Percentiles rank a stretch among this genome's conserved stretches.
These are phyloP conservation scores for Vicia villosa DNA, from an alignment of 306 rosid genomes.

Conservation along the genomic window DNA sequence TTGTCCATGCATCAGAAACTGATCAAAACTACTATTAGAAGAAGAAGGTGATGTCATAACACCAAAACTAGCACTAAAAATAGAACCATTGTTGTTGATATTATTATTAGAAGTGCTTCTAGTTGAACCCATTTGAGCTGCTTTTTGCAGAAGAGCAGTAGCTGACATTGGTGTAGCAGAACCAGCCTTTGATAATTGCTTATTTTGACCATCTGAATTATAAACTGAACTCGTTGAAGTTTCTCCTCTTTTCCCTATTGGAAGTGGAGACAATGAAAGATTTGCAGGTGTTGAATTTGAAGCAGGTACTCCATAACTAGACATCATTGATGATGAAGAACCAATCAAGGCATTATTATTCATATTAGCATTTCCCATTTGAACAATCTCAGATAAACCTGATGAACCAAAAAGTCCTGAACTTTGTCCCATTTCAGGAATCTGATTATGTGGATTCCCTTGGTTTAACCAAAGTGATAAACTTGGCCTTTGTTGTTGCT, in stretches of 20 bases:
- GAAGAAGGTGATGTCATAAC: conserved; percentile 50
- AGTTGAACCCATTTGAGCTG: conserved; percentile 75
- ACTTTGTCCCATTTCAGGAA: conserved; percentile 45
- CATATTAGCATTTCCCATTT: conserved; percentile 41
- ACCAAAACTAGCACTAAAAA: conserved; percentile 55
- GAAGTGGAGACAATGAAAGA: conserved; percentile 24
- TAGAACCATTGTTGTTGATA: conserved; percentile 40
- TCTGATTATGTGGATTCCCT: conserved; percentile 28
- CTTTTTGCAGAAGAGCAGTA: conserved; percentile 64
- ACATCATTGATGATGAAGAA: conserved; percentile 45
- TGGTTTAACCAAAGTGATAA: conserved; percentile 79
- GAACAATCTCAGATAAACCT: conserved; percentile 55
- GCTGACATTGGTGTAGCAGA: conserved; percentile 65
- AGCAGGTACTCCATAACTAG: conserved; percentile 44
- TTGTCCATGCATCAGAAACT: conserved; percentile 44
- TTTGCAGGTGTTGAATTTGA: conserved; percentile 47
- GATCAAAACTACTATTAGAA: conserved; percentile 44
- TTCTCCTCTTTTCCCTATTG: too few relatives aligned
- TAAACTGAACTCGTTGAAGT: neutral
- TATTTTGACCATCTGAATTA: too few relatives aligned
- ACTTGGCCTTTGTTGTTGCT: conserved; percentile 52
- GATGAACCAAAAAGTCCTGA: conserved; percentile 45
- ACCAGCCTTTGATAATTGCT: neutral
- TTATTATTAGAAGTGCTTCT: conserved; percentile 27
- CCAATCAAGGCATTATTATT: conserved; percentile 44